Conservation (phyloP, 2,329 filamentous ascomycete genomes). For the Knufia fluminis region DNA sequence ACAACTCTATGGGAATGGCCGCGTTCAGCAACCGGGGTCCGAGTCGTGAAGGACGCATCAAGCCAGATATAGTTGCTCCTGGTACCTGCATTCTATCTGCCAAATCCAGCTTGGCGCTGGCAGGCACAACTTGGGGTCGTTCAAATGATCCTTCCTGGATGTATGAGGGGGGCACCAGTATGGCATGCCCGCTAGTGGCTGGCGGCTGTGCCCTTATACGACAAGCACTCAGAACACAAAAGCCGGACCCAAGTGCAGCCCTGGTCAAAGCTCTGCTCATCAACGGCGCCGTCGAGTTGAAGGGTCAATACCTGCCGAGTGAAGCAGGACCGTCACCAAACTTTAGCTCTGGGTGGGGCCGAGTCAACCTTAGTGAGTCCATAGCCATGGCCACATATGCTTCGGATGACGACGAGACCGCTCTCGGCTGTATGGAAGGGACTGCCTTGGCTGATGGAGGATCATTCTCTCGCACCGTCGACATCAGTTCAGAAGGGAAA, state of each 20-base stretch:
- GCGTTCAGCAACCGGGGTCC: constrained; percentile 23
- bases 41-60: constrained; percentile 17
- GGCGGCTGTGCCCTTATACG: constrained; percentile 21
- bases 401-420: not conserved
- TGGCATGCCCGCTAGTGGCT: constrained; percentile 23
- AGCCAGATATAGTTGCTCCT: constrained; percentile 24
- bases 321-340: constrained; percentile 19
- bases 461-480: constrained; percentile 9
- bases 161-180: constrained; percentile 21
- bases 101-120: constrained; percentile 11
- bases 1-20: constrained; percentile 18
- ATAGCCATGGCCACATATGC: constrained; percentile 7
- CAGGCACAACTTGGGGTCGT: not conserved
- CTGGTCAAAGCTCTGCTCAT: constrained; percentile 25
- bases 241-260: constrained; percentile 11
- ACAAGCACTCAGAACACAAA: constrained; percentile 8
- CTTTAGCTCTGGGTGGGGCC: constrained; percentile 19
- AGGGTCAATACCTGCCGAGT: constrained; percentile 16
- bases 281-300: constrained; percentile 21
- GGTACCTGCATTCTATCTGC: constrained; percentile 20
- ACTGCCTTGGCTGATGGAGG: constrained; percentile 11
- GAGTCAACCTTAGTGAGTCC: constrained; percentile 19
- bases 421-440: constrained; percentile 10
- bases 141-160: constrained; percentile 16
- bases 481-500: not conserved